These are phyloP conservation scores for Claviceps sp. DNA, from an alignment of 2,329 filamentous ascomycete genomes.

Conservation along the genomic window DNA sequence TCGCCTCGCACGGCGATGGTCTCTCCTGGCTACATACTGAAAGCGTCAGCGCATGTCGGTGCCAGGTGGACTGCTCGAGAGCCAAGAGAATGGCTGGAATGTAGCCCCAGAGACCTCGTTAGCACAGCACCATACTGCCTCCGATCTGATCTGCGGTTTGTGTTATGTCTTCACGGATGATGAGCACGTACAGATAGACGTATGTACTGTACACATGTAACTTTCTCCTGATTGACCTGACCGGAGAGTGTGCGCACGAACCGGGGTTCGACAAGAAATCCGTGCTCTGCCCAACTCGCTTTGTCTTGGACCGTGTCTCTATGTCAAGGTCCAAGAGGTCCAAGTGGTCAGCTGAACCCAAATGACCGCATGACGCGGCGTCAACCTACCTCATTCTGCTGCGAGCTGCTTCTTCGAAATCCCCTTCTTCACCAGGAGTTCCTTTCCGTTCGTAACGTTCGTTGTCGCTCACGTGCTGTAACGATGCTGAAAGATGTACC, in stretches of 20 bases:
- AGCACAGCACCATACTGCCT: neutral
- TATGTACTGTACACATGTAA: too few relatives aligned
- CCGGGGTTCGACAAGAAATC: constrained; percentile 1
- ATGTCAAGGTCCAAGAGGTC: neutral
- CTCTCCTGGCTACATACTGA: neutral
- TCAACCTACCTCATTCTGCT: neutral
- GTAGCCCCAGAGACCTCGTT: neutral
- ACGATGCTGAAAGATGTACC: neutral
- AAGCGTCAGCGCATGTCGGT: neutral
- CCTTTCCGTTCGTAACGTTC: neutral
- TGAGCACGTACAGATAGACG: neutral
- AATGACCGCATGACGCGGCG: neutral
- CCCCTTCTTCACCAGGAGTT: neutral
- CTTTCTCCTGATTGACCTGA: too few relatives aligned
- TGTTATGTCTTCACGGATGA: neutral
- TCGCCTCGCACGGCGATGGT: neutral
- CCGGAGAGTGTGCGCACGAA: neutral
- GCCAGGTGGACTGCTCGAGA: neutral
- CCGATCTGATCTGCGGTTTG: neutral
- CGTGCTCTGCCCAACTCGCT: neutral
- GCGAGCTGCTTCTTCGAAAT: neutral
- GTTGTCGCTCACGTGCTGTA: neutral
- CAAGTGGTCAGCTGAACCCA: constrained; percentile 2
- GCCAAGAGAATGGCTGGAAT: neutral
- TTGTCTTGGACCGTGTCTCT: constrained; percentile 4